Conservation (phyloP, 225 moss, liverwort and hornwort genomes). For the Straminergon stramineum region DNA sequence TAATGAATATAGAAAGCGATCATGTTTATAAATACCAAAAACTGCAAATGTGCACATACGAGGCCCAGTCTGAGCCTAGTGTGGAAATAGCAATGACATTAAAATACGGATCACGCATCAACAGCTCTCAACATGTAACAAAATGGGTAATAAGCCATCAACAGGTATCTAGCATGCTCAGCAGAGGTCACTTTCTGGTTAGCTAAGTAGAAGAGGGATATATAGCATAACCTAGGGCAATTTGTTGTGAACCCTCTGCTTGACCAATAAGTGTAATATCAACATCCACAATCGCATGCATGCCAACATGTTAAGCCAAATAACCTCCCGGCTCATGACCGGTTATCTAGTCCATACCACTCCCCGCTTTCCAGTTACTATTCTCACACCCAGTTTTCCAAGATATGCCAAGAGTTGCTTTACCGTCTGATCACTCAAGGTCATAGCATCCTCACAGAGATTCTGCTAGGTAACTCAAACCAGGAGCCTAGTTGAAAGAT, state of each 20-base stretch:
- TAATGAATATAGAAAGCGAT: background rate
- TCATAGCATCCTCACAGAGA: background rate
- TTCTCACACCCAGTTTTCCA: background rate
- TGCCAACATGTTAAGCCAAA: background rate
- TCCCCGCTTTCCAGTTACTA: background rate
- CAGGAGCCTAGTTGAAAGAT: background rate
- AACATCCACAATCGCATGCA: background rate
- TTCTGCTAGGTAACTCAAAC: background rate
- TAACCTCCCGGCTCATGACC: background rate
- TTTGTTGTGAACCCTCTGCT: background rate
- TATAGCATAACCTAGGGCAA: background rate
- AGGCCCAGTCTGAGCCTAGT: background rate
- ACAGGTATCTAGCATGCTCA: background rate
- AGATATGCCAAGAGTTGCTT: background rate
- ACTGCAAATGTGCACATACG: background rate
- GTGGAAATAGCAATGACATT: background rate
- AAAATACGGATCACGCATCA: background rate
- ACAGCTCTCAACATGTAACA: background rate
- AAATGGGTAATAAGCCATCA: background rate
- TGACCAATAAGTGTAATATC: background rate
- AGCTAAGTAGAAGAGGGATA: background rate
- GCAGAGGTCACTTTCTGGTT: background rate
- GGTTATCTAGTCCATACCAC: background rate
- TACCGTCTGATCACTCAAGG: background rate
- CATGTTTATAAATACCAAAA: background rate